Evolutionary conservation across 2,329 filamentous ascomycete genomes (phyloP), one percentile per base, ranked within the genome.

Genomic region (Fusarium sacchari): DNA sequence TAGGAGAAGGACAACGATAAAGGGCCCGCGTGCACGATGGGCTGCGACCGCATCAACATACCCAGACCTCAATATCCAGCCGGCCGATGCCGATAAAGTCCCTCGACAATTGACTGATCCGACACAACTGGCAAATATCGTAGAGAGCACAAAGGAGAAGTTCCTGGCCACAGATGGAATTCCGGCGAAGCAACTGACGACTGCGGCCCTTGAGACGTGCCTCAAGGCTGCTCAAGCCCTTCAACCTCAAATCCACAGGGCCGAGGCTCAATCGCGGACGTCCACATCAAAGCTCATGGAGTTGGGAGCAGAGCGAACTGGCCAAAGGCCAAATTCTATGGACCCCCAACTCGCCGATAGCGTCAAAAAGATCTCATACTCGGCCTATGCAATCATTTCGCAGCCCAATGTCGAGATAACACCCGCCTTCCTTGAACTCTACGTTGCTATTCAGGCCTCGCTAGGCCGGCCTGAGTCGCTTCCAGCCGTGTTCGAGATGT

Each of bases 401-500:
- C 90, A 96, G 76, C 91, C 92, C 8, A 90, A 92, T 68, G 91
- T 98, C 53, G 93, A 95, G 83, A 93, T 98, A 79, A 93, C 93
- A 9, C 90, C 92, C 14, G 85, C 88, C 36, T 85, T 96, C 39
- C 89, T 98, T 43, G 86, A 88, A 64, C 82, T 89, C 75, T 98
- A 98, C 82, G 91, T 97, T 70, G 86, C 89, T 42, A 90, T 94
- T 49, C 94, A 97, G 81, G 87, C 91, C 34, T 87, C 91, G 17
- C 88, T 98, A 47, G 89, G 90, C 69, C 90, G 88, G 64, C 91
- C 94, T 6, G 90, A 94, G 73, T 91, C 93, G 49, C 89, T 98
- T 71, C 94, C 96, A 12, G 89, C 92, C 67, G 90, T 95, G 46
- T 92, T 99, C 79, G 85, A 91, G 63, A 87, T 98, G 60, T 98